Conservation (phyloP, 352 stramenopile species). For the Pythium plurisporium region DNA sequence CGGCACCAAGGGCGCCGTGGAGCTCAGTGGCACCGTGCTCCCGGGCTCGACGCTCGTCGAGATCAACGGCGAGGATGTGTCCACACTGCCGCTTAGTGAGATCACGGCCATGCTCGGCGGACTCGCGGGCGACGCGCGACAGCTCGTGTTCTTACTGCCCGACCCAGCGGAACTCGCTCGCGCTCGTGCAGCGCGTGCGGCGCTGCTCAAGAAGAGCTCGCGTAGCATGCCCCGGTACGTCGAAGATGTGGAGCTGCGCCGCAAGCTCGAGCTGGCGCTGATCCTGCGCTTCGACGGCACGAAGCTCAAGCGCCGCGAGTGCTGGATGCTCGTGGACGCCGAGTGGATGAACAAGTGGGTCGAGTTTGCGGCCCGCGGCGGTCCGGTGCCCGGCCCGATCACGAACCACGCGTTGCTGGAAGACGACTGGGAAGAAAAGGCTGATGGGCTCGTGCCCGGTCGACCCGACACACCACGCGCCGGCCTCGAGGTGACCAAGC, state of each 20-base stretch:
- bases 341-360: conserved; percentile 69
- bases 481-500: conserved; percentile 37
- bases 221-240: conserved; percentile 29
- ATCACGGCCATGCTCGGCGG: conserved; percentile 41
- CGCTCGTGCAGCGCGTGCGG: neutral
- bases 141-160: conserved; percentile 45
- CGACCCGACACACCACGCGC: conserved; percentile 36
- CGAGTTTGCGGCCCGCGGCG: conserved; percentile 40
- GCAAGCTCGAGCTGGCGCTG: conserved; percentile 51
- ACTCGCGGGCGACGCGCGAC: conserved; percentile 26
- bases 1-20: conserved; percentile 38
- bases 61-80: conserved; percentile 65
- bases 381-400: conserved; percentile 48
- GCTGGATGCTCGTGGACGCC: conserved; percentile 60
- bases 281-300: conserved; percentile 51
- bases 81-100: conserved; percentile 29
- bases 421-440: conserved; percentile 39
- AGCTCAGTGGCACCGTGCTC: conserved; percentile 36
- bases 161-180: conserved; percentile 1
- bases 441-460: conserved; percentile 22
- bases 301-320: conserved; percentile 58
- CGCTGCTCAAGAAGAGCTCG: conserved; percentile 16
- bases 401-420: conserved; percentile 51
- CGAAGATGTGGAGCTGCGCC: conserved; percentile 48
- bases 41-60: conserved; percentile 45